Base-by-base conservation (phyloP, 1,284 basidiomycete species). In the Cryptococcus depauperatus region DNA sequence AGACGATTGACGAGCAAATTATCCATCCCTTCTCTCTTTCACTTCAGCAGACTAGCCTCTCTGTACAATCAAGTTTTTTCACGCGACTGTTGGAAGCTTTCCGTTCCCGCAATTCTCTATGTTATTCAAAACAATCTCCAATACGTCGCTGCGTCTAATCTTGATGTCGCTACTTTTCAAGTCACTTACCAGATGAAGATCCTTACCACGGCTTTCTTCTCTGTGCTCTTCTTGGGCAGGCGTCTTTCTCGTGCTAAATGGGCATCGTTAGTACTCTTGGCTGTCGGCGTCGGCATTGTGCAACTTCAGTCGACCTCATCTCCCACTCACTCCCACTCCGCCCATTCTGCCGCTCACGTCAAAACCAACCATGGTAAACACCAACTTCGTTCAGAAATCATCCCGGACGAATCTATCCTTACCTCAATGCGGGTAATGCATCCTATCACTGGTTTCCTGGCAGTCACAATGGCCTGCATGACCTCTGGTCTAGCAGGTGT, bases 401-500 rank as follows among this genome's bases (percentile, higher is more conserved):
- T 50, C 9, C 16, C 45, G 14, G 37, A 46, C 23, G 38, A 54
- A 26, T 14, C 45, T 19, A 37, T 32, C 37, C 18, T 42, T 5
- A 30, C 27, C 32, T 19, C 39, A 7, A 41, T 41, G 33, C 46
- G 56, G 11, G 57, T 62, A 27, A 69, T 93, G 87, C 79, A 83
- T 58, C 83, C 86, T 4, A 67, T 86, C 46, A 85, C 82, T 53
- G 93, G 93, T 1, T 78, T 95, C 55, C 45, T 66, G 23, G 93
- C 93, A 0, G 91, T 97, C 44, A 80, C 81, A 1, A 81, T 85
- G 3, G 91, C 92, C 0, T 97, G 92, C 73, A 81, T 96, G 71
- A 96, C 91, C 0, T 95, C 90, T 0, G 93, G 93, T 28, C 80
- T 97, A n/a, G 93, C 93, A 0, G 92, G 93, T 11, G 93, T 96